Evolutionary conservation across 192 early-diverging fungal genomes (phyloP).

Genomic region (Piromyces finnis): DNA sequence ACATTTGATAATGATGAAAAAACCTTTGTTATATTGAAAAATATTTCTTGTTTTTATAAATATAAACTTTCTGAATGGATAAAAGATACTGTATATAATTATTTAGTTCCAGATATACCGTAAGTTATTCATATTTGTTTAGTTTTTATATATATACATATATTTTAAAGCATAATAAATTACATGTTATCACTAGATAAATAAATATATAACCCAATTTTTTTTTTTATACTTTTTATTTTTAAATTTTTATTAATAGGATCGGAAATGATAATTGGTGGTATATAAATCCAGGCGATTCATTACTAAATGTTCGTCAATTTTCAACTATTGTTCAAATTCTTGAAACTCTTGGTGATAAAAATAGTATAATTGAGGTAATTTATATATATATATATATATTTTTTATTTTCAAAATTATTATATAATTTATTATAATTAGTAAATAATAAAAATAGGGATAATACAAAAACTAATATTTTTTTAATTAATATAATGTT

Average conservation of each 20-base stretch:
- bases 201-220: too few relatives aligned
- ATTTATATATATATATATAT: neutral
- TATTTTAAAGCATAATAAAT: too few relatives aligned
- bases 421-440: too few relatives aligned
- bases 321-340: neutral
- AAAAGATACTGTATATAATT: neutral
- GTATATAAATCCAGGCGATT: neutral
- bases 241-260: neutral
- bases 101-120: neutral
- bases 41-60: neutral
- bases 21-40: neutral
- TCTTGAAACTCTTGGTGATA: neutral
- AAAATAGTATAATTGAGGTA: neutral
- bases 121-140: too few relatives aligned
- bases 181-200: too few relatives aligned
- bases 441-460: too few relatives aligned
- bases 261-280: neutral
- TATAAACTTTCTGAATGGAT: neutral
- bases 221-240: neutral
- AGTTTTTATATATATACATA: too few relatives aligned
- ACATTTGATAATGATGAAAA: neutral
- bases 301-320: neutral
- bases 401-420: too few relatives aligned
- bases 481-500: too few relatives aligned
- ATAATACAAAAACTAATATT: too few relatives aligned